phyloP scores from a whole-genome alignment of 2,329 filamentous ascomycete genomes.

The Colletotrichum sp. region DNA sequence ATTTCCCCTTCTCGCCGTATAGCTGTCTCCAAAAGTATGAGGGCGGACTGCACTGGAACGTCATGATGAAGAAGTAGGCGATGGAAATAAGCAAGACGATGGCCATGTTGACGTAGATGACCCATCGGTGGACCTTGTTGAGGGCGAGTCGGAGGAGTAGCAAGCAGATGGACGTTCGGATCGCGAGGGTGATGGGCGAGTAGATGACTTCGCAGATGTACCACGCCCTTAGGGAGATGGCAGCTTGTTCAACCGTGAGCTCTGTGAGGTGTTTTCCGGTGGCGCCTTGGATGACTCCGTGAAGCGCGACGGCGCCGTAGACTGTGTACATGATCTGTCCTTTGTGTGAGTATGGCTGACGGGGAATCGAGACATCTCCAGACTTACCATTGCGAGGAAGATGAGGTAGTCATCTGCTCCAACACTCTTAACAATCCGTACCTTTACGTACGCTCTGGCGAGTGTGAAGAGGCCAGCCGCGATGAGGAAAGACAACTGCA shows the following conservation, averaged over 20 bases:
- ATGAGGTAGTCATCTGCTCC: conserved; percentile 54
- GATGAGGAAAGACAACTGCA: conserved; percentile 33
- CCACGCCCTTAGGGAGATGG: conserved; percentile 37
- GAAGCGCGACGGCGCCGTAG: conserved; percentile 35
- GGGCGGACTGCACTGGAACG: conserved; percentile 55
- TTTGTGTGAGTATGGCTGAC: background rate
- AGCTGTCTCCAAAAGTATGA: conserved; percentile 53
- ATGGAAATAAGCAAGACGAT: conserved; percentile 41
- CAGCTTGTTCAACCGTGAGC: conserved; percentile 25
- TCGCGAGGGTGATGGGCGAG: conserved; percentile 40
- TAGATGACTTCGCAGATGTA: conserved; percentile 47
- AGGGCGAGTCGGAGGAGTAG: conserved; percentile 46
- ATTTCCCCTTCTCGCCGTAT: conserved; percentile 39
- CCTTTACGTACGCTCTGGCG: conserved; percentile 50
- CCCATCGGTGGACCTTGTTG: conserved; percentile 34
- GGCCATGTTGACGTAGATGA: conserved; percentile 35
- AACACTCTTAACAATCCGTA: conserved; percentile 45
- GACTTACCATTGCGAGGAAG: conserved; percentile 46
- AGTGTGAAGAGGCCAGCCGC: conserved; percentile 41
- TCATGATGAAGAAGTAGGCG: conserved; percentile 49
- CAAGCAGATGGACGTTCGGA: conserved; percentile 45
- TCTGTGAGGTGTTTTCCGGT: conserved; percentile 29
- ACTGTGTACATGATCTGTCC: conserved; percentile 37
- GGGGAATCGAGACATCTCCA: too few relatives aligned
- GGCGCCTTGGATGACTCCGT: conserved; percentile 32